Evolutionary conservation across 306 rosid species (phyloP).

Genomic region (Vachellia pachyceras): DNA sequence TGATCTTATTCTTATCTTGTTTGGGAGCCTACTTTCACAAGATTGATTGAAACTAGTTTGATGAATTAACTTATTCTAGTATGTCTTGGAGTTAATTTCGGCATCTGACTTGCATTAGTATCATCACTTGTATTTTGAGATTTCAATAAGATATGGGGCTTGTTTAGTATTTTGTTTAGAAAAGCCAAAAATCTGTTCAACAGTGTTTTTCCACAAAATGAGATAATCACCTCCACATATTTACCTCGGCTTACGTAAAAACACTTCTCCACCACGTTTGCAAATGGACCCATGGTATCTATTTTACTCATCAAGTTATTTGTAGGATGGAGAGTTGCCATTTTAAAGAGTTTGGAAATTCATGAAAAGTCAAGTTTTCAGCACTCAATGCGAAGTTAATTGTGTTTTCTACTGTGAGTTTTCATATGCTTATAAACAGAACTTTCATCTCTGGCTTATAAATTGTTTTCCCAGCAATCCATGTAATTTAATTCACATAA

Average conservation of each 20-base stretch:
- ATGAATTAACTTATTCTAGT: neutral
- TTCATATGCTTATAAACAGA: neutral
- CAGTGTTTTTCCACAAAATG: too few relatives aligned
- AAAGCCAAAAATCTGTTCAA: too few relatives aligned
- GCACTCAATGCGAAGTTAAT: neutral
- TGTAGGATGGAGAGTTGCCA: neutral
- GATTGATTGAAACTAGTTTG: neutral
- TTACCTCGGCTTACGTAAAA: too few relatives aligned
- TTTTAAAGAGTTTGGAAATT: conserved; percentile 4
- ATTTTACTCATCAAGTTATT: conserved; percentile 9
- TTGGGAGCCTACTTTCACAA: conserved; percentile 9
- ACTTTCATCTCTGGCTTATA: neutral
- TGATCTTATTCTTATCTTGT: neutral
- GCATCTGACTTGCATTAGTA: conserved; percentile 22
- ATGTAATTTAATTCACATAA: conserved; percentile 14
- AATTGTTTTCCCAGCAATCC: conserved; percentile 1
- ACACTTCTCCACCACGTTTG: too few relatives aligned
- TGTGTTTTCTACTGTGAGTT: neutral
- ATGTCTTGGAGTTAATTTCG: conserved; percentile 7
- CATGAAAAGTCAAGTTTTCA: neutral
- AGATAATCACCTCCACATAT: too few relatives aligned
- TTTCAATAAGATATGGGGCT: neutral
- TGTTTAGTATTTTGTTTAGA: too few relatives aligned
- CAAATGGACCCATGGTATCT: too few relatives aligned
- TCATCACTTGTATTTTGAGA: neutral